Evolutionary conservation across 2,329 filamentous ascomycete species (phyloP).

Genomic region (Xylaria sp.): DNA sequence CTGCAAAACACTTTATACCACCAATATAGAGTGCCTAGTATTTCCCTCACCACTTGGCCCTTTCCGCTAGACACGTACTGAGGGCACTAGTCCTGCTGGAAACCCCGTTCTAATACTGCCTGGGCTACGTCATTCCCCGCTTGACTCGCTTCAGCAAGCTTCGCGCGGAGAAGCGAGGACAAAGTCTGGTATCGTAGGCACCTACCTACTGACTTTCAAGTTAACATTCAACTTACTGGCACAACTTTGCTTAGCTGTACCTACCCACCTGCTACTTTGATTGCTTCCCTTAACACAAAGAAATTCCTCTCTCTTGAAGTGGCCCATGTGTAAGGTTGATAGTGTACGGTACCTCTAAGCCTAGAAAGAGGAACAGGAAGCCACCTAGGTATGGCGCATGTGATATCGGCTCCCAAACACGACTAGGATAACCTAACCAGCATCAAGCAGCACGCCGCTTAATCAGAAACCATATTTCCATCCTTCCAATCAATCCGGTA

Average conservation of each 20-base stretch:
- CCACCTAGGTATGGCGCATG: not conserved
- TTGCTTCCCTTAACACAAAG: too few relatives aligned
- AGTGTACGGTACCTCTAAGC: not conserved
- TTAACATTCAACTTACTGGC: too few relatives aligned
- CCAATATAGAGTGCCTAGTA: too few relatives aligned
- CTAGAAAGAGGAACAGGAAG: not conserved
- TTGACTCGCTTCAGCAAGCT: constrained; percentile 15
- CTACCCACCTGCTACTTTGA: too few relatives aligned
- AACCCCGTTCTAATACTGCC: constrained; percentile 3
- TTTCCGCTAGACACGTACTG: too few relatives aligned
- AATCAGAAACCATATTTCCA: not conserved
- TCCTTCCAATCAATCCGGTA: not conserved
- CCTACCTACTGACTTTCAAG: not conserved
- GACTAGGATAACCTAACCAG: not conserved
- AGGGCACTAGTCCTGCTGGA: too few relatives aligned
- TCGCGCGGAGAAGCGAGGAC: not conserved
- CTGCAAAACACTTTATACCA: too few relatives aligned
- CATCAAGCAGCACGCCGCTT: not conserved
- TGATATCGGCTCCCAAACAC: not conserved
- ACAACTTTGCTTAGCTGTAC: not conserved
- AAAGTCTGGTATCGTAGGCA: not conserved
- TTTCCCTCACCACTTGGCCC: too few relatives aligned
- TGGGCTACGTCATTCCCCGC: constrained; percentile 39
- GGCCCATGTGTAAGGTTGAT: not conserved
- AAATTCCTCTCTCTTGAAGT: too few relatives aligned